Percentiles rank a stretch among this genome's conserved stretches.
Evolutionary conservation across 2,329 filamentous ascomycete genomes (phyloP).

Genomic region (Fusarium globosum): DNA sequence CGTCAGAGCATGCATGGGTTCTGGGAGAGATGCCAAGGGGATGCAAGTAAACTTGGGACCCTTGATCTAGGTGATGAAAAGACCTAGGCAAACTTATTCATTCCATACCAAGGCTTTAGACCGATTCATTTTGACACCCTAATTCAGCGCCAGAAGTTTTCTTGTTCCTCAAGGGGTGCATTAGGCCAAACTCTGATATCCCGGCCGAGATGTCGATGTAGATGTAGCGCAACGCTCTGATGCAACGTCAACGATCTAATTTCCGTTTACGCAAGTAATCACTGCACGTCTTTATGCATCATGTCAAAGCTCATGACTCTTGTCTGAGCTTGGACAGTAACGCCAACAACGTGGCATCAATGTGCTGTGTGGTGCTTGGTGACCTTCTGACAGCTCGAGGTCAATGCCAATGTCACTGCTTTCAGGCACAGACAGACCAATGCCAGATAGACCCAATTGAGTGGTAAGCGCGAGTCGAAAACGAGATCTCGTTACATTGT

Average conservation of each 20-base stretch:
- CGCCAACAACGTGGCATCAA: slow-evolving; percentile 36
- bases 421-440: background rate
- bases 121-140: background rate
- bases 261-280: slow-evolving; percentile 8
- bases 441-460: background rate
- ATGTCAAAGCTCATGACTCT: slow-evolving; percentile 11
- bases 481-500: slow-evolving; percentile 20
- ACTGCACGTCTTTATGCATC: slow-evolving; percentile 20
- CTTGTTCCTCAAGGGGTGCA: slow-evolving; percentile 1
- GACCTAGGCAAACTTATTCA: background rate
- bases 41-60: background rate
- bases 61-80: background rate
- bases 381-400: background rate
- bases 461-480: background rate
- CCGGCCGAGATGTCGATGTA: slow-evolving; percentile 24
- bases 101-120: too few relatives aligned
- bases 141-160: background rate
- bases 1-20: slow-evolving; percentile 22
- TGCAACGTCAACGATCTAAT: slow-evolving; percentile 14
- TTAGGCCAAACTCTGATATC: slow-evolving; percentile 37
- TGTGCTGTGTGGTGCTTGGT: slow-evolving; percentile 1
- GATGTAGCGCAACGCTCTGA: slow-evolving; percentile 21
- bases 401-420: background rate
- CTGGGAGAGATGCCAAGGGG: background rate
- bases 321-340: slow-evolving; percentile 10